Base-by-base conservation (phyloP, 345 rosid genomes). In the Salix brachista region DNA sequence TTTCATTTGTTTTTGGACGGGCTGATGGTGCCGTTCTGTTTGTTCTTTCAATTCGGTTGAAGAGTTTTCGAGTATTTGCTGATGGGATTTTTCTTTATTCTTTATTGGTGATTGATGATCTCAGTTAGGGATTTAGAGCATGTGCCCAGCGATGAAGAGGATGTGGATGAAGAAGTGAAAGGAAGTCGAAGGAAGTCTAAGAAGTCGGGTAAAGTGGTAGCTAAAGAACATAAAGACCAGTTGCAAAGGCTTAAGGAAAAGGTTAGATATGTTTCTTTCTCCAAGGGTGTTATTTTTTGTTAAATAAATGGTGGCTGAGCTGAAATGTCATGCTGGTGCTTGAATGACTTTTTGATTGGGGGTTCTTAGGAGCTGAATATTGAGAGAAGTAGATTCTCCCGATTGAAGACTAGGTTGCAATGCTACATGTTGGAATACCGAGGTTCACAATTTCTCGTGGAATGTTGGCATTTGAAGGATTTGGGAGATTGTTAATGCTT, bases 151-250 rank as follows among this genome's bases (percentile, higher is more conserved):
- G 88, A 81, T 5, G 81, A 78, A 46, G 80, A 81, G 37, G 80
- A 37, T 36, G 16, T 50, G 48, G n/a, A 14, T 21, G 70, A 44
- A 34, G 77, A 76, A 10, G 74, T 28, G 28, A 66, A 67, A 5
- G 54, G 67, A 28, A 32, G n/a, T 18, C 65, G 26, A 50, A 34
- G 70, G 56, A 75, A 69, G 8, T 30, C 11, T 44, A 71, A 58
- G 18, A 89, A 83, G 64, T 86, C 97, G 34, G 70, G 66, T 75
- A 84, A 86, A 74, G 37, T 44, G 67, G 81, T 71, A 41, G 96
- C 91, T 34, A 82, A 75, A 69, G 93, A 90, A 86, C 98, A 96
- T 76, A 94, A 87, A 77, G 88, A 89, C 37, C 94, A 92, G 73
- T 85, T 93, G 62, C 84, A 85, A 70, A 81, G 92, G 79, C 98